Evolutionary conservation across 345 rosid genomes (phyloP), one percentile per base, ranked within the genome.

Genomic region (Eucalyptus regnans): DNA sequence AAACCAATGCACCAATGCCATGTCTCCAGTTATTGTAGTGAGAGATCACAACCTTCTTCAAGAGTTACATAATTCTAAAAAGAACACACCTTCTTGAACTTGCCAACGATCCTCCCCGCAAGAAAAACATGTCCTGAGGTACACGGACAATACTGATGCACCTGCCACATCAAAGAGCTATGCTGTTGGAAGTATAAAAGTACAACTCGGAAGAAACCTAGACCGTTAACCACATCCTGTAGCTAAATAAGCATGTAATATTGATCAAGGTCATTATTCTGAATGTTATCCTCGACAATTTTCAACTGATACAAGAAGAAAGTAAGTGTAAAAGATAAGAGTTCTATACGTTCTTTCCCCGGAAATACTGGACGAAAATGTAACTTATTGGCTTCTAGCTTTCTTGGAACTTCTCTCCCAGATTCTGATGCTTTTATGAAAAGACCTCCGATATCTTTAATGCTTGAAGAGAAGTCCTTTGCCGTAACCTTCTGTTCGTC

Each of bases 321-420:
- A 86, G 46, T 33, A 3, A 86, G 48, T 18, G 60, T n/a, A 33
- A 43, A 68, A 86, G 46, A 86, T 15, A 86, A 50, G 90, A 58
- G 90, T 58, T 3, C 43, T 81, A 83, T 94, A 97, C 99, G 93
- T 90, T 94, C 94, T 94, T 93, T 95, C 79, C 92, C 94, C 1
- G 93, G 88, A 58, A 91, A 91, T 86, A 95, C 92, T n/a, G 98
- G 95, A 64, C 96, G 96, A 88, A 95, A 94, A 94, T 94, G 97
- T 91, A 96, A 89, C 90, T 95, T 93, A 91, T 98, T 95, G 90
- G 95, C 99, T 93, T 98, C 99, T 86, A 98, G 99, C 98, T 97
- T 97, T 92, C 98, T 96, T 50, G 99, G 96, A 91, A 98, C 98
- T 91, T 98, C 99, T 93, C 93, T 95, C 64, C 99, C 99, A 89